Evolutionary conservation across 2,329 filamentous ascomycete species (phyloP).

Genomic region (Penicillium sp.): DNA sequence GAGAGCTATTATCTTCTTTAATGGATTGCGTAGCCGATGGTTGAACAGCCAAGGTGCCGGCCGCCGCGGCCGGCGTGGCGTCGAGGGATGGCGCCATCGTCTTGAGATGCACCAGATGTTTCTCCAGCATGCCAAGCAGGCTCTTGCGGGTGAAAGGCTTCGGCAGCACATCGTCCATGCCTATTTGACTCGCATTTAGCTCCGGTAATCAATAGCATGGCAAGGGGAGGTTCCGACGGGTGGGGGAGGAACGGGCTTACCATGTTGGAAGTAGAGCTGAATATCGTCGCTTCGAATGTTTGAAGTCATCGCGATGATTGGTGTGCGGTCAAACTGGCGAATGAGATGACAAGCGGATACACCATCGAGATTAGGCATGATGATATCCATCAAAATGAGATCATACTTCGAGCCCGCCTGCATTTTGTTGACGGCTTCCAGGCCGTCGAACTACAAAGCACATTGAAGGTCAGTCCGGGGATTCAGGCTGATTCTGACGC

Average conservation of each 20-base stretch:
- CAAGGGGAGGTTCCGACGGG: background rate
- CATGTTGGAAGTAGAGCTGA: conserved; percentile 93
- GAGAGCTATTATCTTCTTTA: conserved; percentile 60
- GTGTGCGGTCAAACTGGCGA: conserved; percentile 73
- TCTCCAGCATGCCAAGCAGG: conserved; percentile 78
- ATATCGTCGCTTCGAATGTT: conserved; percentile 97
- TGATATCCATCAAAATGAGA: conserved; percentile 82
- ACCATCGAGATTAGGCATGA: conserved; percentile 94
- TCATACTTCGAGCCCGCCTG: conserved; percentile 60
- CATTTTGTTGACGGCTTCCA: conserved; percentile 87
- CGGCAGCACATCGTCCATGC: conserved; percentile 94
- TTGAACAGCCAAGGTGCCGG: conserved; percentile 44
- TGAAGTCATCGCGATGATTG: conserved; percentile 97
- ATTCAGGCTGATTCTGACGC: background rate
- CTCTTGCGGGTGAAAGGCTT: conserved; percentile 93
- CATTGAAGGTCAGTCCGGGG: conserved; percentile 5
- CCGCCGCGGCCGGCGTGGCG: conserved; percentile 31
- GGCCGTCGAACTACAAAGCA: conserved; percentile 64
- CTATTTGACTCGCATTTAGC: conserved; percentile 44
- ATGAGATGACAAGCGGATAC: conserved; percentile 93
- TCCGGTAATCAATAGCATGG: background rate
- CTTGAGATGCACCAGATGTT: conserved; percentile 78
- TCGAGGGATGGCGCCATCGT: conserved; percentile 57
- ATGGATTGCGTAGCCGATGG: conserved; percentile 50
- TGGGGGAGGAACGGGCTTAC: conserved; percentile 48